A percentile compares a stretch with the other conserved stretches of the same genome.
Evolutionary conservation across 1,139 yeast genomes (phyloP).

Genomic region (Diutina mesorugosa): DNA sequence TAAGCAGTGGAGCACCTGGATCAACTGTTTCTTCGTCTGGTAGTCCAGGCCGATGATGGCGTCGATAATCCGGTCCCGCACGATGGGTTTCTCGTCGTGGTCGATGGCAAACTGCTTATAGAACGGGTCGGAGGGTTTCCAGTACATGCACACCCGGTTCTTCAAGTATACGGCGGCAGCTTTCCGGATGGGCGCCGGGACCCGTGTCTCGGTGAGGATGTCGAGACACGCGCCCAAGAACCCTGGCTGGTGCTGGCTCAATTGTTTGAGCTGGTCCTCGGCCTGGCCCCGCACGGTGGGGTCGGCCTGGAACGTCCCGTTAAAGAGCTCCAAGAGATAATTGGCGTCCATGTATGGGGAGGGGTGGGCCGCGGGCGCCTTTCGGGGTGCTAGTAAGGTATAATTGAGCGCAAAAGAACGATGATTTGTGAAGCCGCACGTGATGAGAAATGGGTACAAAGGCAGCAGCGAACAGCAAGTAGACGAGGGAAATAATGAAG

Average conservation of each 20-base stretch:
- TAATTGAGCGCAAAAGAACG: neutral
- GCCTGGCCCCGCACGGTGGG: conserved; percentile 52
- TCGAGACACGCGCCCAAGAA: conserved; percentile 79
- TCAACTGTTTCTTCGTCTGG: conserved; percentile 44
- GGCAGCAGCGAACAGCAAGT: too few relatives aligned
- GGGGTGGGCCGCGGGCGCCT: too few relatives aligned
- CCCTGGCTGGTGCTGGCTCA: conserved; percentile 44
- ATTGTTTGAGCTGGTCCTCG: conserved; percentile 48
- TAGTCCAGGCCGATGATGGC: conserved; percentile 31
- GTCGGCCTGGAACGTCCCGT: conserved; percentile 68
- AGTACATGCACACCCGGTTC: conserved; percentile 53
- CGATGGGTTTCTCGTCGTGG: conserved; percentile 57
- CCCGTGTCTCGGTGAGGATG: conserved; percentile 35
- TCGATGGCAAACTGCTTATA: conserved; percentile 25
- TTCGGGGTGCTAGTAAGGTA: neutral
- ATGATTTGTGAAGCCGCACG: neutral
- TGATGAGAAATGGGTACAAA: neutral
- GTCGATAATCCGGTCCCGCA: conserved; percentile 47
- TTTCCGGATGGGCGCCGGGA: conserved; percentile 44
- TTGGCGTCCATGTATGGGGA: conserved; percentile 44
- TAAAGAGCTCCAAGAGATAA: conserved; percentile 61
- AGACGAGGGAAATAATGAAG: too few relatives aligned
- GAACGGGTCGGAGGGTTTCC: conserved; percentile 27
- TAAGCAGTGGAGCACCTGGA: conserved; percentile 57
- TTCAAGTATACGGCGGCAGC: conserved; percentile 87